phyloP scores from a whole-genome alignment of 768 basidiomycete species.

The Rhizopogon roseolus region DNA sequence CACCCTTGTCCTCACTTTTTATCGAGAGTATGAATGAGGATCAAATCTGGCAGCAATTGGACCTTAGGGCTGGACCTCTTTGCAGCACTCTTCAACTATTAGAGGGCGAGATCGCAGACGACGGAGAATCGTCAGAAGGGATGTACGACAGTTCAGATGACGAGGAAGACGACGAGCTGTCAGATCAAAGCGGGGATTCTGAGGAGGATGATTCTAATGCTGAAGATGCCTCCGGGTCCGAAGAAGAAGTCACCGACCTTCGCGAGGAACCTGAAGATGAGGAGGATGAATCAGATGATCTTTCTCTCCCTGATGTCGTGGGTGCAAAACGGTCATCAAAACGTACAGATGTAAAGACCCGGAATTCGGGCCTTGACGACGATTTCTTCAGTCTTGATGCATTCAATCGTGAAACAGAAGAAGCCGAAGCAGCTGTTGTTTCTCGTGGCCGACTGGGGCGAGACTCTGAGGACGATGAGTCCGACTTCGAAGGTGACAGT shows the following conservation, averaged over 20 bases:
- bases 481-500: slow-evolving; percentile 38
- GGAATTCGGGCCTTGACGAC: slow-evolving; percentile 65
- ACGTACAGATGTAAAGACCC: slow-evolving; percentile 12
- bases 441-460: slow-evolving; percentile 56
- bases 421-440: slow-evolving; percentile 60
- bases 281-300: slow-evolving; percentile 26
- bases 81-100: slow-evolving; percentile 68
- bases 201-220: slow-evolving; percentile 20
- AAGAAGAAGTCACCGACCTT: slow-evolving; percentile 26
- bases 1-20: slow-evolving; percentile 74
- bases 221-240: slow-evolving; percentile 20
- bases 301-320: slow-evolving; percentile 21
- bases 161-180: slow-evolving; percentile 28
- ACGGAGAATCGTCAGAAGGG: slow-evolving; percentile 7
- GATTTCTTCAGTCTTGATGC: slow-evolving; percentile 83
- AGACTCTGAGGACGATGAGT: slow-evolving; percentile 42
- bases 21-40: slow-evolving; percentile 77
- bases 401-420: slow-evolving; percentile 86
- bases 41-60: slow-evolving; percentile 93
- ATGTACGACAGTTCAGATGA: slow-evolving; percentile 28
- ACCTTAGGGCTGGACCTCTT: slow-evolving; percentile 68
- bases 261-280: slow-evolving; percentile 37
- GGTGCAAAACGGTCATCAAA: slow-evolving; percentile 20
- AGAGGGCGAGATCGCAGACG: slow-evolving; percentile 41
- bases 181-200: slow-evolving; percentile 19